Evolutionary conservation across 345 rosid species (phyloP), one percentile per base, ranked within the genome.

Genomic region (Acer campestre): DNA sequence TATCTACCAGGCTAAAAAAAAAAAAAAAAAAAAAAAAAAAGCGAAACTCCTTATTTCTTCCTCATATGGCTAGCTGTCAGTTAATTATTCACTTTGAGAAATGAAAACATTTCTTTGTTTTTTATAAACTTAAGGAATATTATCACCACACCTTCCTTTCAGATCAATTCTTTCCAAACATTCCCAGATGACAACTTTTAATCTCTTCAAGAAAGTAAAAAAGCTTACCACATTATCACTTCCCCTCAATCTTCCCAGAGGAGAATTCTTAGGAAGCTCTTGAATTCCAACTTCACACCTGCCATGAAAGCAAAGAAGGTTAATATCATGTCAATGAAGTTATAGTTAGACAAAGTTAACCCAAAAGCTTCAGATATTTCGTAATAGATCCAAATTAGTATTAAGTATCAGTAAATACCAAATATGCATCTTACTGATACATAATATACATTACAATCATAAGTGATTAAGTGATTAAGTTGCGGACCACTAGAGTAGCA

Each of bases 221-320:
- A 20, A 71, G 61, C 89, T 81, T 86, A 93, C 99, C 86, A 92
- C 90, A 56, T 95, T 95, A 80, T 95, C 99, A 74, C 99, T 93
- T 84, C 99, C 99, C 80, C 90, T 86, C 87, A 93, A 71, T 82
- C 99, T 85, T 81, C 99, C 99, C 86, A 93, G 67, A 63, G 99
- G 83, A 10, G 97, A 92, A 71, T 88, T 87, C 84, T 82, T 90
- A 1, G 97, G 78, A 75, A 95, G 91, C 83, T 95, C 99, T 86
- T 91, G 91, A 82, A 95, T 88, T 65, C 99, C 99, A 73, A 95
- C 99, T 71, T 88, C 89, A 82, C 94, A 91, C 63, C 99, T 95
- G 79, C 78, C 62, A 77, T 77, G 27, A 77, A 79, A 73, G 63
- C 61, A 62, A 27, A 66, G 20, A 2, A 23, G 46, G 40, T 9